phyloP scores from a whole-genome alignment of 192 early-diverging fungal species.

The Mortierella antarctica region DNA sequence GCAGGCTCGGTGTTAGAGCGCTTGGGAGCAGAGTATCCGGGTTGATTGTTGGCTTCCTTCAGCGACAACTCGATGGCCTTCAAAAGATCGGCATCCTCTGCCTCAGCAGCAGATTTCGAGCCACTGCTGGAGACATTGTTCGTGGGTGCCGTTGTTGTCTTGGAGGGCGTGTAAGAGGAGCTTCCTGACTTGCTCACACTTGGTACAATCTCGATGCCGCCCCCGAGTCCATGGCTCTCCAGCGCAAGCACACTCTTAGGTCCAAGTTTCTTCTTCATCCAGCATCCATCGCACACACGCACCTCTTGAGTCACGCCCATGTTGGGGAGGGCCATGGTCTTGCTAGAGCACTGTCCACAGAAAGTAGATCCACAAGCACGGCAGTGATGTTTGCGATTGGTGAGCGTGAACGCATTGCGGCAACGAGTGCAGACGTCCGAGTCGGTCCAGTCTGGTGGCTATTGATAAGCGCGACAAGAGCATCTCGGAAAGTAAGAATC shows the following conservation, averaged over 20 bases:
- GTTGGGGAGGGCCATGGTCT: constrained; percentile 85
- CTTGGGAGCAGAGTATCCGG: constrained; percentile 56
- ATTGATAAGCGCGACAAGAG: not conserved
- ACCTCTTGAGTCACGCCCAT: constrained; percentile 91
- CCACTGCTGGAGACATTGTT: constrained; percentile 1
- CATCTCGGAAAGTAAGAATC: not conserved
- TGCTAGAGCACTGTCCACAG: constrained; percentile 93
- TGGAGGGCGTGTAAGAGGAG: constrained; percentile 7
- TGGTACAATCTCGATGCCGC: constrained; percentile 58
- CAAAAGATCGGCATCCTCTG: constrained; percentile 91
- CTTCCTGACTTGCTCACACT: constrained; percentile 40
- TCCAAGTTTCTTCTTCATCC: constrained; percentile 68
- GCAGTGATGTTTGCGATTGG: constrained; percentile 99
- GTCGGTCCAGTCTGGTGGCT: constrained; percentile 99
- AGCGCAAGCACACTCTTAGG: constrained; percentile 44
- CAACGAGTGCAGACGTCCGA: constrained; percentile 95
- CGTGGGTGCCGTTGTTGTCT: constrained; percentile 33
- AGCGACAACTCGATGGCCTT: constrained; percentile 94
- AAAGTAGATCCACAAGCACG: constrained; percentile 98
- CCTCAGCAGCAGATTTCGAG: constrained; percentile 21
- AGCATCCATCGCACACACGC: constrained; percentile 96
- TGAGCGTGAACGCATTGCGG: constrained; percentile 89
- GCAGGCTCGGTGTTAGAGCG: constrained; percentile 14
- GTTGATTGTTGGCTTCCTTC: constrained; percentile 74
- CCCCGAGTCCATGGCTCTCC: constrained; percentile 50